Evolutionary conservation across 1,284 basidiomycete species (phyloP), one percentile per base, ranked within the genome.

Genomic region (Melampsora americana): DNA sequence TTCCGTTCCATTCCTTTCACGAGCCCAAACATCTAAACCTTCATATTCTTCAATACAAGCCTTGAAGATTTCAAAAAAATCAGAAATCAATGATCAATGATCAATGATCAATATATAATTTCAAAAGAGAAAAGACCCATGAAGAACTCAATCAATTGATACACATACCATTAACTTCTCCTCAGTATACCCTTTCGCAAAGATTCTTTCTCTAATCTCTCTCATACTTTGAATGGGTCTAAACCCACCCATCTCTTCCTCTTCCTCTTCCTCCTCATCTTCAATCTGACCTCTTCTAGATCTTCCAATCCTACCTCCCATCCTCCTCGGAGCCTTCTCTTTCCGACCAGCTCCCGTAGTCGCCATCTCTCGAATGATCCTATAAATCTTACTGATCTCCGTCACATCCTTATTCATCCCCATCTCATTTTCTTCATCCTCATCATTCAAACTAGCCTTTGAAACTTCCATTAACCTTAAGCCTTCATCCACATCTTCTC

Each of bases 381-480:
- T 87, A 84, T 90, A 95, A 82, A 97, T 92, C 84, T 91, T 89
- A 82, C 89, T 91, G 78, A 89, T 87, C 71, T 87, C 86, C 30
- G 92, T 92, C 78, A 88, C 87, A 82, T 98, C 95, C 61, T 48
- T 46, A 56, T 83, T 81, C 5, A 80, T 78, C 39, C 88, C 88
- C 30, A 88, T 87, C 23, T 90, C 88, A 59, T 95, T 92, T 26
- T 70, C 64, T 65, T 93, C 91, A 78, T 89, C 86, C 12, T 44
- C 53, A 26, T 62, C 32, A 42, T 76, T 59, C 79, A 99, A 85
- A 80, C 89, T 92, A 80, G 92, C 91, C 84, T 99, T 99, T 84
- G 91, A 93, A 78, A 92, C 93, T 79, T 95, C 93, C 92, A 99
- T 97, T 78, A 99, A 85, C 46, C 96, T 89, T 77, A 99, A 85